Percentiles rank a stretch among this genome's conserved stretches.
Conservation (phyloP, 1,284 basidiomycete genomes). For the Mrakiaceae sp. region DNA sequence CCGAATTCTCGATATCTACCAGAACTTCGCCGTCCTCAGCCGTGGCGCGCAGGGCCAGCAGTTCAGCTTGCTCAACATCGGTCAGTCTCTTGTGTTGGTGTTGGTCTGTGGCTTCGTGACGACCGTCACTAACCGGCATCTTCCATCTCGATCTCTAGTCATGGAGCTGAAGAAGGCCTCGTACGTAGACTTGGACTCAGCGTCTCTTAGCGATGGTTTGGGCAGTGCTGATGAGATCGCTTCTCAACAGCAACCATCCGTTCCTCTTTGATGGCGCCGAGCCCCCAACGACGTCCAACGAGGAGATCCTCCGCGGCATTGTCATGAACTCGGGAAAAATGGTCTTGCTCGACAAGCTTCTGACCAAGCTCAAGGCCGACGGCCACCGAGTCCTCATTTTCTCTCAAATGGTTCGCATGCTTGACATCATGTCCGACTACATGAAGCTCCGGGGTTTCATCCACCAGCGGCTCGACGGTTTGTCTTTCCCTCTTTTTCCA, state of each 20-base stretch:
- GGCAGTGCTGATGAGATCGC: constrained; percentile 28
- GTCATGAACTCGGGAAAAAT: constrained; percentile 98
- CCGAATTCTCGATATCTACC: constrained; percentile 5
- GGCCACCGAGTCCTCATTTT: constrained; percentile 96
- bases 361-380: constrained; percentile 75
- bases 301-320: constrained; percentile 85
- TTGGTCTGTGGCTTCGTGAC: constrained; percentile 1
- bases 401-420: constrained; percentile 98
- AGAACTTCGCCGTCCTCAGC: constrained; percentile 87
- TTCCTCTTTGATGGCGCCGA: constrained; percentile 97
- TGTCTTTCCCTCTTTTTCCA: not conserved
- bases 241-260: constrained; percentile 64
- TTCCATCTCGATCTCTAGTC: constrained; percentile 37
- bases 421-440: constrained; percentile 97
- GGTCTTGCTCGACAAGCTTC: constrained; percentile 89
- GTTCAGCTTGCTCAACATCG: constrained; percentile 88
- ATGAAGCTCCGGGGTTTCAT: constrained; percentile 80
- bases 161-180: constrained; percentile 97
- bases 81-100: constrained; percentile 36
- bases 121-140: not conserved
- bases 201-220: not conserved
- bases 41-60: constrained; percentile 72
- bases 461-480: constrained; percentile 65
- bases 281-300: constrained; percentile 51
- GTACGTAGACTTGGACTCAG: constrained; percentile 18